Conservation (phyloP, 2,329 filamentous ascomycete species). For the Aspergillus quadrilineatus region DNA sequence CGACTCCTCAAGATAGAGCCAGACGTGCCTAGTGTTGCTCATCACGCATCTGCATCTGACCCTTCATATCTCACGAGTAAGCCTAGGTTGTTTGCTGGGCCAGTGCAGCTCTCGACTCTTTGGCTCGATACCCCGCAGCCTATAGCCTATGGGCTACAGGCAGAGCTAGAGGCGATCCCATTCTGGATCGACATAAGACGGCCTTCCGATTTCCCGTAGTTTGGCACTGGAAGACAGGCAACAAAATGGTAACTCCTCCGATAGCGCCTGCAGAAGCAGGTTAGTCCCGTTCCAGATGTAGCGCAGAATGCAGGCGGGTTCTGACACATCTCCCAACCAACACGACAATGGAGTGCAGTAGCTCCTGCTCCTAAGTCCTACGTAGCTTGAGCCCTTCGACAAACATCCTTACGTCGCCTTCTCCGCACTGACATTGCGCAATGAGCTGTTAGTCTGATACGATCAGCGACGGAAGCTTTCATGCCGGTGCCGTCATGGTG, state of each 20-base stretch:
- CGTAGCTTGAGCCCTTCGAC: not conserved
- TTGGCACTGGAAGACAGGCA: not conserved
- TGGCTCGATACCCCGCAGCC: not conserved
- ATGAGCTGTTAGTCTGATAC: not conserved
- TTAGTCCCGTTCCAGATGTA: not conserved
- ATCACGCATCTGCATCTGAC: not conserved
- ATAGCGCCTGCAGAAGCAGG: not conserved
- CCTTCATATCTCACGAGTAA: not conserved
- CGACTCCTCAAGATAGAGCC: not conserved
- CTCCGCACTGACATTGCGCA: slow-evolving; percentile 4
- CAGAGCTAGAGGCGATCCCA: not conserved
- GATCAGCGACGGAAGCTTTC: not conserved
- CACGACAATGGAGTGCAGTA: not conserved
- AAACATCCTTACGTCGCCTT: not conserved
- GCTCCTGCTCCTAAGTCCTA: not conserved
- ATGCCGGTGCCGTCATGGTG: slow-evolving; percentile 3
- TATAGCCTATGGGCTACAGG: not conserved
- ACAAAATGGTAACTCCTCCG: not conserved
- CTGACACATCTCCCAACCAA: slow-evolving; percentile 5
- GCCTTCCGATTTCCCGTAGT: not conserved
- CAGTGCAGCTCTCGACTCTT: not conserved
- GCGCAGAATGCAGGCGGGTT: not conserved
- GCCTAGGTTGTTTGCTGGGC: not conserved
- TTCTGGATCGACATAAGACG: slow-evolving; percentile 3
- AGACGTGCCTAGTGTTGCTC: not conserved